Base-by-base conservation (phyloP, 2,329 filamentous ascomycete species). In the Sporothrix humicola region DNA sequence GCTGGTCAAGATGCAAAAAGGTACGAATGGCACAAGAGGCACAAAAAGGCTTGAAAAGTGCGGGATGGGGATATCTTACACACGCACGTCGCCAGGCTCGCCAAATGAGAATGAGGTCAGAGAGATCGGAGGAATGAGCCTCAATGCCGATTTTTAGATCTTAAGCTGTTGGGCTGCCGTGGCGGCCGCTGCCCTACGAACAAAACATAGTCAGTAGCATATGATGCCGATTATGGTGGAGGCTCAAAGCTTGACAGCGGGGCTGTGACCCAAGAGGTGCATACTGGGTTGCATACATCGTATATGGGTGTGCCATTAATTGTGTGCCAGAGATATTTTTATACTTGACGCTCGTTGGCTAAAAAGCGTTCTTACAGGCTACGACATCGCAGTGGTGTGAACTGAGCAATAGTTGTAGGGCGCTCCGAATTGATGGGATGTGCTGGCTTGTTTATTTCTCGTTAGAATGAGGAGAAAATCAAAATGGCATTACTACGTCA, bases 161-260 rank as follows among this genome's bases (percentile, higher is more conserved):
- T 3, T 26, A 26, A 26, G 23, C 23, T 26, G 23, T 26, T 26
- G 23, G 23, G 23, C 23, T 26, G 23, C 23, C 23, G 26, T 6
- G n/a, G n/a, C 23, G 52, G 52, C 56, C 15, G 26, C 17, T 37
- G 56, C 56, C 56, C n/a, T 59, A 59, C 56, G 23, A 59, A 12
- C 15, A 12, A 31, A 26, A n/a, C 37, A 9, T 15, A 65, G 10
- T 23, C 23, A 26, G 23, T 26, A 26, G 23, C 23, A 65, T 2
- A 56, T 23, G 52, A 56, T 56, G 52, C 52, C 52, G n/a, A 56
- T n/a, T 12, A 52, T 69, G 66, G 66, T 69, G 66, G 66, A 69
- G 66, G 66, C 66, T 69, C 48, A 69, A 65, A 23, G 61, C 61
- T 66, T 69, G 66, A 54, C 66, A 54, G 66, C 48, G 66, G 65